Conservation (phyloP, 345 rosid genomes). For the Citrus unshiu region DNA sequence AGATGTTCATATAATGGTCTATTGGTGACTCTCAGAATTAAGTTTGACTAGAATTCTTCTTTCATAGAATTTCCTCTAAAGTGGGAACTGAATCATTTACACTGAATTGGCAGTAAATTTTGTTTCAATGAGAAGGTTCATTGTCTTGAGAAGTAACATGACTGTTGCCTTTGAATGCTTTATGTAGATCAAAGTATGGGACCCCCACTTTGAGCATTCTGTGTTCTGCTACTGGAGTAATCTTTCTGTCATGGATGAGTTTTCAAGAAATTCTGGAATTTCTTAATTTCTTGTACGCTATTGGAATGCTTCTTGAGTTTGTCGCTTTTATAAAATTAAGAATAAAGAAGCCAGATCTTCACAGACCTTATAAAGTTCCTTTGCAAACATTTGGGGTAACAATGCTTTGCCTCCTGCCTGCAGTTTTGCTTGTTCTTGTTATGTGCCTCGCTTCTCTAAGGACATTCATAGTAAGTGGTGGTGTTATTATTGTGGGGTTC, state of each 20-base stretch:
- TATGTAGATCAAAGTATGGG: constrained; percentile 72
- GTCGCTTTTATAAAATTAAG: constrained; percentile 79
- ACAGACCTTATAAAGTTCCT: constrained; percentile 71
- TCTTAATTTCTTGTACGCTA: constrained; percentile 76
- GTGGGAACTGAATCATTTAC: background rate
- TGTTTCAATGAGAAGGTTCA: background rate
- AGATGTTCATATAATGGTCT: background rate
- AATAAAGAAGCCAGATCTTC: constrained; percentile 71
- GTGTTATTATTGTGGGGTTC: constrained; percentile 52
- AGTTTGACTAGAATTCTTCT: background rate
- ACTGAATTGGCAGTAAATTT: background rate
- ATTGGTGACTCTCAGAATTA: background rate
- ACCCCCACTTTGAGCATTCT: constrained; percentile 87
- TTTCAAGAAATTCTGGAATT: constrained; percentile 91
- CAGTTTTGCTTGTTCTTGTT: constrained; percentile 64
- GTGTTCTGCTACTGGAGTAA: constrained; percentile 80
- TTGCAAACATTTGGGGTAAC: constrained; percentile 60
- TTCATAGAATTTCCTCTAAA: background rate
- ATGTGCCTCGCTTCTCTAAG: constrained; percentile 70
- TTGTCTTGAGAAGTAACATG: background rate
- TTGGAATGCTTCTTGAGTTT: constrained; percentile 88
- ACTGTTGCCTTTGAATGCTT: background rate
- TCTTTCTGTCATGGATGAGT: constrained; percentile 90
- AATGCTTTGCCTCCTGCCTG: constrained; percentile 68
- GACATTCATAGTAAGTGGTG: constrained; percentile 64